These are phyloP conservation scores for Kwoniella europaea DNA, from an alignment of 768 basidiomycete genomes.

Conservation along the genomic window DNA sequence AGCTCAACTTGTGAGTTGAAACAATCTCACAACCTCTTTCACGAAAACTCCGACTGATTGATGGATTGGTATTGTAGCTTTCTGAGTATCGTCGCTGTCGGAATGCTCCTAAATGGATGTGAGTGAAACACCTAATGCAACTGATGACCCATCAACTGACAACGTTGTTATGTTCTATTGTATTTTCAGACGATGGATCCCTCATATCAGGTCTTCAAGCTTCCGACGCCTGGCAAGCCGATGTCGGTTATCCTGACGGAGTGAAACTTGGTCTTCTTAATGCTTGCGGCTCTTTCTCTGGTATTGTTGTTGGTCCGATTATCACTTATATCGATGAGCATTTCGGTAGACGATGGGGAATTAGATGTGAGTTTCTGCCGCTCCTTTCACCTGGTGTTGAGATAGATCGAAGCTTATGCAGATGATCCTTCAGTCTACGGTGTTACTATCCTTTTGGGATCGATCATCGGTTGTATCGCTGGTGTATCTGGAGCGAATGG, in stretches of 20 bases:
- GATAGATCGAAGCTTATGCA: background rate
- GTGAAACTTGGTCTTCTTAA: constrained; percentile 56
- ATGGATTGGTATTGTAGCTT: too few species aligned
- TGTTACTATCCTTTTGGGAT: constrained; percentile 54
- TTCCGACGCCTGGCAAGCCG: constrained; percentile 56
- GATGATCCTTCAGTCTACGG: constrained; percentile 52
- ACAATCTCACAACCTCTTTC: too few species aligned
- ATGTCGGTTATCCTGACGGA: constrained; percentile 53
- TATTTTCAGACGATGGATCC: constrained; percentile 54
- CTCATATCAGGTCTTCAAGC: constrained; percentile 58
- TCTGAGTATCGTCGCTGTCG: constrained; percentile 57
- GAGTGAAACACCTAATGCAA: constrained; percentile 13
- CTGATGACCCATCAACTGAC: too few species aligned
- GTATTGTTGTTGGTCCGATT: constrained; percentile 57
- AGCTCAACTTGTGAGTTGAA: constrained; percentile 60
- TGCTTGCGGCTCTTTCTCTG: constrained; percentile 54
- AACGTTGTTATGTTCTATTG: background rate
- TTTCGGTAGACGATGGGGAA: constrained; percentile 59
- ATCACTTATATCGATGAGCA: constrained; percentile 57
- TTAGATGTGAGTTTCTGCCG: constrained; percentile 52
- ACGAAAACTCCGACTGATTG: too few species aligned
- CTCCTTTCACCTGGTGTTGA: background rate
- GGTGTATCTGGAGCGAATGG: constrained; percentile 56
- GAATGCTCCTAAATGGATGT: constrained; percentile 59
- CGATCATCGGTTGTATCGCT: constrained; percentile 57